phyloP scores from a whole-genome alignment of 1,284 basidiomycete genomes.

The Pulveroboletus sp. region DNA sequence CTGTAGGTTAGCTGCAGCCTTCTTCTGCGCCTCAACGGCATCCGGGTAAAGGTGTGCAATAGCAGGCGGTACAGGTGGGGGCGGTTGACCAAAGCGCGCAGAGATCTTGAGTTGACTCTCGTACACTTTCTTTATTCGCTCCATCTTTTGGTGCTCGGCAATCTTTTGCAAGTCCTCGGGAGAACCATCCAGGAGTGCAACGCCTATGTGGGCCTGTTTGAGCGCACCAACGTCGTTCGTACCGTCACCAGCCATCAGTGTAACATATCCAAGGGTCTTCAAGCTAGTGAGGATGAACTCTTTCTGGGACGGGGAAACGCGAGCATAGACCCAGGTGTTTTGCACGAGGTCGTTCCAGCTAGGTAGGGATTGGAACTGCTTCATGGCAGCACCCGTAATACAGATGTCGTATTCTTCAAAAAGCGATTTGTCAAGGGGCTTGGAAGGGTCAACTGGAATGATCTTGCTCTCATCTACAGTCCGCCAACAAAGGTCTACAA shows the following conservation, averaged over 20 bases:
- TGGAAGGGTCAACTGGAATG: conserved; percentile 77
- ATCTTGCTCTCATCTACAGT: conserved; percentile 89
- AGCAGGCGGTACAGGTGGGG: conserved; percentile 84
- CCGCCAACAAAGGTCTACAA: conserved; percentile 81
- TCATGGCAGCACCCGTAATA: conserved; percentile 89
- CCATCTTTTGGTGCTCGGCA: conserved; percentile 85
- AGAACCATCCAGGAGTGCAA: conserved; percentile 89
- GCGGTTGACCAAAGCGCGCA: conserved; percentile 85
- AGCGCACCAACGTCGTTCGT: conserved; percentile 97
- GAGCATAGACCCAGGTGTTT: conserved; percentile 95
- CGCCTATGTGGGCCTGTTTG: conserved; percentile 94
- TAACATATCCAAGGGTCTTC: conserved; percentile 84
- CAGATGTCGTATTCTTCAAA: conserved; percentile 91
- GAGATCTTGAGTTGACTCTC: conserved; percentile 91
- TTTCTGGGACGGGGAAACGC: conserved; percentile 94
- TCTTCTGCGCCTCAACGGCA: conserved; percentile 86
- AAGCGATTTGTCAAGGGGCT: conserved; percentile 76
- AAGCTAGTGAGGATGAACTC: conserved; percentile 89
- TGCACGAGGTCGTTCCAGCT: conserved; percentile 81
- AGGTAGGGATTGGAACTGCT: conserved; percentile 68
- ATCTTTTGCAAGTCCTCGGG: conserved; percentile 91
- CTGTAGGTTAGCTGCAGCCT: conserved; percentile 65
- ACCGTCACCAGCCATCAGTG: conserved; percentile 96
- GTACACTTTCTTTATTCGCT: conserved; percentile 93
- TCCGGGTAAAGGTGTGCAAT: conserved; percentile 87